Evolutionary conservation across 2,329 filamentous ascomycete species (phyloP).

Genomic region (Arachnomyces sp.): DNA sequence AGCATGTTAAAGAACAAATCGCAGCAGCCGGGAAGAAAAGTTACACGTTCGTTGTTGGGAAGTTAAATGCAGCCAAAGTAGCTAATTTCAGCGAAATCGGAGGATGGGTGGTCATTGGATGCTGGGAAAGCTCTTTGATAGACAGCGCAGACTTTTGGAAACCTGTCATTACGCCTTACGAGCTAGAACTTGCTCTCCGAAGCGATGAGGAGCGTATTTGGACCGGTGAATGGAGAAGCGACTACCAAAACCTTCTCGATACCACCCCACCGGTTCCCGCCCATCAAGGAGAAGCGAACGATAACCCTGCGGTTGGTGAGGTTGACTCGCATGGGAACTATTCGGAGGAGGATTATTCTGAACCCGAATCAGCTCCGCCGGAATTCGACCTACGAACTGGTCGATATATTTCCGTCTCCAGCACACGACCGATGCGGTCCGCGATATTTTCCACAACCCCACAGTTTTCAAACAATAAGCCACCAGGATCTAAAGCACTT

Average conservation of each 20-base stretch:
- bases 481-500: slow-evolving; percentile 45
- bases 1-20: slow-evolving; percentile 65
- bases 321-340: slow-evolving; percentile 26
- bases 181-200: slow-evolving; percentile 70
- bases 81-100: slow-evolving; percentile 95
- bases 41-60: slow-evolving; percentile 94
- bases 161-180: slow-evolving; percentile 90
- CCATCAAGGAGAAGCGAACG: slow-evolving; percentile 18
- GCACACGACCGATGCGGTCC: slow-evolving; percentile 50
- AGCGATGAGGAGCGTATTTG: slow-evolving; percentile 70
- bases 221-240: slow-evolving; percentile 82
- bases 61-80: slow-evolving; percentile 89
- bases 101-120: slow-evolving; percentile 94
- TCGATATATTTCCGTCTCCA: slow-evolving; percentile 67
- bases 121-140: slow-evolving; percentile 92
- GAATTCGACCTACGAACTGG: slow-evolving; percentile 91
- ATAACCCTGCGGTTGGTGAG: slow-evolving; percentile 18
- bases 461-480: slow-evolving; percentile 5
- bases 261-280: slow-evolving; percentile 13
- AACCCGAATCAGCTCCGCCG: slow-evolving; percentile 62
- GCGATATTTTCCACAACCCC: slow-evolving; percentile 23
- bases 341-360: slow-evolving; percentile 52
- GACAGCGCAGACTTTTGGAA: slow-evolving; percentile 84
- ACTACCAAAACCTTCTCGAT: slow-evolving; percentile 64
- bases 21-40: slow-evolving; percentile 79